Evolutionary conservation across 116 monocot species (phyloP), one percentile per base, ranked within the genome.

Genomic region (Iris pallida): DNA sequence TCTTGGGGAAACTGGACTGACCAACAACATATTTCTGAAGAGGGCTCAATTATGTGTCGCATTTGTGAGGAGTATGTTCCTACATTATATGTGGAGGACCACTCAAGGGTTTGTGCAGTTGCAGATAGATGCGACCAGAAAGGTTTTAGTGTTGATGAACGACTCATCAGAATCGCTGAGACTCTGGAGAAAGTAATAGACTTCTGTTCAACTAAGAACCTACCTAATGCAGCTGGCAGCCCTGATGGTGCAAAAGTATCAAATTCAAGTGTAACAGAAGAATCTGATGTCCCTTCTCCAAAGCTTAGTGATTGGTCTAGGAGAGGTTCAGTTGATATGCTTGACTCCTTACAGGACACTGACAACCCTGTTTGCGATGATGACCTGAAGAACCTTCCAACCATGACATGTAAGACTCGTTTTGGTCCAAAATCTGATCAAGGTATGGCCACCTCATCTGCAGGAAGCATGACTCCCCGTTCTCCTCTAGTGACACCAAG

Each of bases 61-160:
- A 94, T 94, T 71, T 94, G 94, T 71, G 94, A 94, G 74, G 90
- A 94, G 75, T 74, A 90, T 83, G 94, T 94, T 72, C 85, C 85
- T 5, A 94, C 85, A 61, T 76, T 64, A 20, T 85, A 75, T 69
- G 90, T 90, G 46, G 94, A 94, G 57, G 85, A 83, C 55, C 94
- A 94, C 64, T 88, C 83, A 51, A 90, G 75, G 58, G 71, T 90
- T 8, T 94, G 94, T 75, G 83, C 90, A 5, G 59, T 85, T 72
- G 90, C 88, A 40, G 94, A 94, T 73, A 84, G 87, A 72, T 90
- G 90, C 63, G 94, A 94, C 68, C 80, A 81, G 63, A 94, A 94
- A 69, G 90, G 90, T 77, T 65, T 94, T 61, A 85, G 76, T 70
- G 86, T 94, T 53, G 83, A 94, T 71, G 94, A 94, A 10, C 80